phyloP scores from a whole-genome alignment of 208 protist species.

The Trichomonas vaginalis region DNA sequence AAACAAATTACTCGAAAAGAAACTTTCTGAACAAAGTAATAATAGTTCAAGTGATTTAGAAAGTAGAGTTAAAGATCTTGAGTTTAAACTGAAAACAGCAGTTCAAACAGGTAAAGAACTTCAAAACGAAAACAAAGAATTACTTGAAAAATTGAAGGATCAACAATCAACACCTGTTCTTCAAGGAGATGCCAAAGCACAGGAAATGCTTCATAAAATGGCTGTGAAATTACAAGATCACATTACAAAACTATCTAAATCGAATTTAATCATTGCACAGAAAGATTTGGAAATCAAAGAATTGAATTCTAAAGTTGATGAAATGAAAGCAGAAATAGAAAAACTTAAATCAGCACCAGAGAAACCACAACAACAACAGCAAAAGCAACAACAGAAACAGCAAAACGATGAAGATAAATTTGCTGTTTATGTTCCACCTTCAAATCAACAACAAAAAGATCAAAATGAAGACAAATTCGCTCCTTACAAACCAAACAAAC shows the following conservation, averaged over 20 bases:
- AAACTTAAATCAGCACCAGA: background rate
- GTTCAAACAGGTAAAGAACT: background rate
- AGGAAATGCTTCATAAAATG: background rate
- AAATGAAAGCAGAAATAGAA: background rate
- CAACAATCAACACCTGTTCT: background rate
- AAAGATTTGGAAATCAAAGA: background rate
- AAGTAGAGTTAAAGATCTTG: no score
- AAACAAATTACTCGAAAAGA: background rate
- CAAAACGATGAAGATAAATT: background rate
- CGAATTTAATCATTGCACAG: background rate
- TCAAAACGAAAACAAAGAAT: background rate
- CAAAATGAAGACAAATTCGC: background rate
- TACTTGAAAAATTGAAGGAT: background rate
- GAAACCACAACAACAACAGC: background rate
- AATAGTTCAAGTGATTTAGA: background rate
- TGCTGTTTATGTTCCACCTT: background rate
- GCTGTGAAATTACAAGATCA: background rate
- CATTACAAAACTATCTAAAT: background rate
- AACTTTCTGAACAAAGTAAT: background rate
- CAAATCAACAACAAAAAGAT: background rate
- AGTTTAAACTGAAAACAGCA: background rate
- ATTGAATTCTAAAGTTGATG: background rate
- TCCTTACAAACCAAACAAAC: background rate
- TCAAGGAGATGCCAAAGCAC: no score
- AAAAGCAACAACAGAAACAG: background rate